phyloP scores from a whole-genome alignment of 2,329 filamentous ascomycete species.

The Stromatinia cepivora region DNA sequence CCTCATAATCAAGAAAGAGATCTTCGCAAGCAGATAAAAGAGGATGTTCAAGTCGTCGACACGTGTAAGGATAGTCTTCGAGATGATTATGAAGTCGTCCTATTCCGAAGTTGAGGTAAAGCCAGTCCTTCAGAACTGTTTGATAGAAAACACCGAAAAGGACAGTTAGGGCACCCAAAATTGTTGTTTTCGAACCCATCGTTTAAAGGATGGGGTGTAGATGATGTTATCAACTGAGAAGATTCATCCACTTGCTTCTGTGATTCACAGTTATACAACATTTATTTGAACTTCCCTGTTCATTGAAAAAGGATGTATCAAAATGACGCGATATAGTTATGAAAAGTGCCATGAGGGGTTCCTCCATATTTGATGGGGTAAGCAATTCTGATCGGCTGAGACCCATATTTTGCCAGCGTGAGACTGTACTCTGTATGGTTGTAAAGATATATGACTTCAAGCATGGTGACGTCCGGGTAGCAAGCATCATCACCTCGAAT shows the following conservation, averaged over 20 bases:
- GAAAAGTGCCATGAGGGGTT: neutral
- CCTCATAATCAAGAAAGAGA: conserved; percentile 38
- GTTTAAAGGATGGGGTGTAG: neutral
- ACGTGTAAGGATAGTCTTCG: conserved; percentile 39
- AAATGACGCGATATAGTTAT: neutral
- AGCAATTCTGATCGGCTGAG: neutral
- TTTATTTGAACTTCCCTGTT: neutral
- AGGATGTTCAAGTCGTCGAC: conserved; percentile 32
- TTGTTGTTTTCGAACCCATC: neutral
- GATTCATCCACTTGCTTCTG: neutral
- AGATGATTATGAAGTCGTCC: conserved; percentile 40
- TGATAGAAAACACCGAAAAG: conserved; percentile 36
- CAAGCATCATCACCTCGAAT: too few species aligned
- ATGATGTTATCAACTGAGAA: neutral
- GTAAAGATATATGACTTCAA: too few species aligned
- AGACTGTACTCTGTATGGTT: neutral
- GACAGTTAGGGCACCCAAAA: neutral
- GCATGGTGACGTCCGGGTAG: too few species aligned
- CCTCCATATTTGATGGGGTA: neutral
- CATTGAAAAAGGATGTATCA: neutral
- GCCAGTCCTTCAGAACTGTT: conserved; percentile 35
- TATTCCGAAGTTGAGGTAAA: conserved; percentile 40
- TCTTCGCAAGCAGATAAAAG: conserved; percentile 38
- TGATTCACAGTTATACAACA: neutral
- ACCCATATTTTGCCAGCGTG: neutral